phyloP scores from a whole-genome alignment of 441 rosid species.

The Euphorbia corollata region DNA sequence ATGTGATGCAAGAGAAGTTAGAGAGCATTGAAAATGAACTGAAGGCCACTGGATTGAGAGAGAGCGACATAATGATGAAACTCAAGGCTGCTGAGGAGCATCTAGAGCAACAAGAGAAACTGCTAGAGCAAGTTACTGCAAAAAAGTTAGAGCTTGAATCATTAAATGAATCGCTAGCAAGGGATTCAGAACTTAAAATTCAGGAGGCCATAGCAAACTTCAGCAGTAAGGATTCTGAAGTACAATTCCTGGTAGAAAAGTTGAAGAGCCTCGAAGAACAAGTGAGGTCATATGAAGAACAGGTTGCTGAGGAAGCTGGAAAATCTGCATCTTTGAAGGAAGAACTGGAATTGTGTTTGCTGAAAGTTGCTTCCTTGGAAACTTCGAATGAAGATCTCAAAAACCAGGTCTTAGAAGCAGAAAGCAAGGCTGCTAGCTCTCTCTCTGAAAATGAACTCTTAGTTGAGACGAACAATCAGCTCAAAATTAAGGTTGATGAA shows the following conservation, averaged over 20 bases:
- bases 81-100: conserved; percentile 68
- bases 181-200: conserved; percentile 54
- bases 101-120: conserved; percentile 45
- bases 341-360: conserved; percentile 52
- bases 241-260: conserved; percentile 51
- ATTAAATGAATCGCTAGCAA: conserved; percentile 42
- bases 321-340: conserved; percentile 51
- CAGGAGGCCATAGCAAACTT: conserved; percentile 49
- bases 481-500: conserved; percentile 58
- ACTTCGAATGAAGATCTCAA: conserved; percentile 51
- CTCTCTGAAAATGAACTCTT: conserved; percentile 59
- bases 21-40: conserved; percentile 60
- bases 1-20: conserved; percentile 52
- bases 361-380: conserved; percentile 50
- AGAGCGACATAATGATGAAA: conserved; percentile 56
- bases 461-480: conserved; percentile 71
- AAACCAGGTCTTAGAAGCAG: conserved; percentile 46
- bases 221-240: conserved; percentile 51
- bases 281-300: conserved; percentile 49
- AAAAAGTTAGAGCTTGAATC: conserved; percentile 57
- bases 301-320: conserved; percentile 46
- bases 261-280: conserved; percentile 51
- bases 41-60: conserved; percentile 53
- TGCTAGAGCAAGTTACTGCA: conserved; percentile 45
- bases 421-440: conserved; percentile 50